These are phyloP conservation scores for Neofusicoccum sp. DNA, from an alignment of 2,329 filamentous ascomycete species.

Conservation along the genomic window DNA sequence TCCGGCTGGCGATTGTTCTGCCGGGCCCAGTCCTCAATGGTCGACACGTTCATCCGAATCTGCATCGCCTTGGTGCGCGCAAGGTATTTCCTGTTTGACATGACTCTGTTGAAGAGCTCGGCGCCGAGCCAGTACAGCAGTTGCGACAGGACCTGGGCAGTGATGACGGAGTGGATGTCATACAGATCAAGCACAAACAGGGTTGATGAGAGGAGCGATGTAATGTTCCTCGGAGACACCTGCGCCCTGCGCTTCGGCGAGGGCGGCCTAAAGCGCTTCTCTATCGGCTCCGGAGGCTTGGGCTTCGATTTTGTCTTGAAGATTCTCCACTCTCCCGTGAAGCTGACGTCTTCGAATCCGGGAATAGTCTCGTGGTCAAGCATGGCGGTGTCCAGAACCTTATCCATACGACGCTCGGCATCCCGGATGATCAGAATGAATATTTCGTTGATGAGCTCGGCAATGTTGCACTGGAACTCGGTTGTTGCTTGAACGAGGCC, in stretches of 20 bases:
- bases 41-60: slow-evolving; percentile 97
- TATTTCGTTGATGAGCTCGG: slow-evolving; percentile 95
- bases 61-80: slow-evolving; percentile 99
- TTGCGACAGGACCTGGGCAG: slow-evolving; percentile 86
- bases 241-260: slow-evolving; percentile 93
- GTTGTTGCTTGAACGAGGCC: slow-evolving; percentile 79
- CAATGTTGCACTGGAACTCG: slow-evolving; percentile 89
- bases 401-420: slow-evolving; percentile 93
- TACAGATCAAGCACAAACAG: slow-evolving; percentile 98
- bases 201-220: slow-evolving; percentile 90
- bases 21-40: slow-evolving; percentile 92
- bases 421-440: slow-evolving; percentile 97
- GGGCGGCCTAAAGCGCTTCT: slow-evolving; percentile 88
- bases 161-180: slow-evolving; percentile 97
- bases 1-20: slow-evolving; percentile 92
- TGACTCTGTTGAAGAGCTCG: slow-evolving; percentile 96
- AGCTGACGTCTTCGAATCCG: slow-evolving; percentile 93
- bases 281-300: slow-evolving; percentile 79
- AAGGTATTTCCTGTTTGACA: slow-evolving; percentile 93
- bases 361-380: slow-evolving; percentile 98
- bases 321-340: slow-evolving; percentile 98
- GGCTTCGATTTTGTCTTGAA: slow-evolving; percentile 90
- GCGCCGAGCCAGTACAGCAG: slow-evolving; percentile 95
- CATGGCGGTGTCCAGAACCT: slow-evolving; percentile 90
- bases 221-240: slow-evolving; percentile 90